Evolutionary conservation across 441 rosid genomes (phyloP).

Genomic region (Syzygium malaccense): DNA sequence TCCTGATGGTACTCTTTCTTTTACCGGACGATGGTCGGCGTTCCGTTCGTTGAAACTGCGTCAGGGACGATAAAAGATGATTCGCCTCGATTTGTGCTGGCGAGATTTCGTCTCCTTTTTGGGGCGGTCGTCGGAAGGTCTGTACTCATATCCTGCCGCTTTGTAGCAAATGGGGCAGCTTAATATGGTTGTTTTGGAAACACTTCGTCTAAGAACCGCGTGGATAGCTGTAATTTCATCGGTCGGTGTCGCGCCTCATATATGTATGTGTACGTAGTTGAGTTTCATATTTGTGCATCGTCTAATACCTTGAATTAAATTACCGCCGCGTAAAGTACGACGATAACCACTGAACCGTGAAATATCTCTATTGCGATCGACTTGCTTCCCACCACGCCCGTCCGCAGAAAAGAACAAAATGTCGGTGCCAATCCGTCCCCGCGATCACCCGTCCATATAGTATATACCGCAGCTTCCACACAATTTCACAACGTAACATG

Average conservation of each 20-base stretch:
- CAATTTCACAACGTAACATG: background rate
- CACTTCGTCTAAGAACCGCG: accelerated
- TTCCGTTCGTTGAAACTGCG: background rate
- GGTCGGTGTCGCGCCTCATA: accelerated
- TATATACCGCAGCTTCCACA: background rate
- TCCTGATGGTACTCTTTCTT: background rate
- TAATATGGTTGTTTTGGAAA: accelerated
- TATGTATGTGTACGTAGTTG: accelerated
- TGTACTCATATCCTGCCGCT: background rate
- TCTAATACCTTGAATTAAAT: accelerated
- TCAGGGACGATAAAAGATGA: background rate
- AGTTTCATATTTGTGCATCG: background rate
- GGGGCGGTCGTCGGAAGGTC: accelerated
- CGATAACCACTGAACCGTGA: accelerated
- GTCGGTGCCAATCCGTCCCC: accelerated
- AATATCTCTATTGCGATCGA: too few relatives aligned
- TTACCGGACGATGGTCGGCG: background rate
- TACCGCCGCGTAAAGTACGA: background rate
- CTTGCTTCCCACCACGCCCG: background rate
- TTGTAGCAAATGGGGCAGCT: accelerated
- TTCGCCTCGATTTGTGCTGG: background rate
- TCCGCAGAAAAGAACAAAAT: too few relatives aligned
- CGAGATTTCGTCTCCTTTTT: accelerated
- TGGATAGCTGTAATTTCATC: background rate
- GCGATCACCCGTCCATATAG: accelerated